Base-by-base conservation (phyloP, 345 rosid species). In the Aurinia saxatilis region DNA sequence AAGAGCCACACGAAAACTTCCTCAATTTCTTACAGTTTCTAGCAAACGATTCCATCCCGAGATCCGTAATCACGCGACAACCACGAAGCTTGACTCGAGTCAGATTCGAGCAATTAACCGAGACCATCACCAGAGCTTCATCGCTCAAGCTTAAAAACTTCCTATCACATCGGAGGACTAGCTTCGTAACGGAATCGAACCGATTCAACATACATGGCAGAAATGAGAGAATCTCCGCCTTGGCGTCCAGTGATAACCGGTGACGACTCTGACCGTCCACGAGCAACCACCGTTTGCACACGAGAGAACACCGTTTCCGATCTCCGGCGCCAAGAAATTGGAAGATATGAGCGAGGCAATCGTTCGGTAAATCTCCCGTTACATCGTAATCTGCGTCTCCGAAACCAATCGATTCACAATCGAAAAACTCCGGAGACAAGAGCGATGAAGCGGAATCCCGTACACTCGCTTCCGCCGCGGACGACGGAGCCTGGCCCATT, bases 11-110 rank as follows among this genome's bases (percentile, higher is more conserved):
- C 0, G 95, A 86, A 27, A 91, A 72, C 60, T 86, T 91, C 75
- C 47, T 86, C 75, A 85, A 36, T 14, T 15, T 75, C 55, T 38
- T 67, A 50, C 82, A 84, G 55, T 86, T 81, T 25, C 68, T 10
- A 52, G 95, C 91, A 46, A 88, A 81, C 19, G 63, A 15, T 2
- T 68, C 77, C 82, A 88, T 66, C 3, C 98, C 95, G 9, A 71
- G 72, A 61, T 88, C 96, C 13, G 91, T 82, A 55, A 91, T 61
- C 59, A 79, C 83, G 30, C 96, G 88, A 78, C 96, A 91, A 16
- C 95, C 86, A 27, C 98, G 96, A 67, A 88, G 95, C 80, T 91
- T 88, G 44, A 91, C 70, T 11, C 86, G 85, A 48, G 79, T 65
- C 51, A 91, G 84, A 37, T 75, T 79, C 50, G 60, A 75, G 74